Evolutionary conservation across 2,329 filamentous ascomycete genomes (phyloP), one percentile per base, ranked within the genome.

Genomic region (Zymoseptoria pseudotritici): DNA sequence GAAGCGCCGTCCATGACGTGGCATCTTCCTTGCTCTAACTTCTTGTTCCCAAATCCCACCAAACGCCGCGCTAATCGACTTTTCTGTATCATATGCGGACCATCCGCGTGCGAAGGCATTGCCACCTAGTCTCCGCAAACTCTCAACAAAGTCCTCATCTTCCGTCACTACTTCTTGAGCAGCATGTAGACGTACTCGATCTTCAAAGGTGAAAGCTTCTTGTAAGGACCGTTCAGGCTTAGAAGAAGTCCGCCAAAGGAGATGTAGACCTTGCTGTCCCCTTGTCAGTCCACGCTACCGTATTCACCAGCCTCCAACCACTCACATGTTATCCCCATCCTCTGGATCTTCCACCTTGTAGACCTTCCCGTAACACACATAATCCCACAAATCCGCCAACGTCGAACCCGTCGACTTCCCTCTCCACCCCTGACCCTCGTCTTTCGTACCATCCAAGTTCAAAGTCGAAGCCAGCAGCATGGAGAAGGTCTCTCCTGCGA

Each of bases 151-250:
- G 1, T 11, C 36, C 10, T 42, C 17, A 11, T n/a, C 0, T 11
- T 19, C 52, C 9, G 52, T 13, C 26, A 42, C 65, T 67, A 93
- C 86, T 95, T 96, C 85, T 97, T 99, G 68, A 96, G 80, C 62
- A 97, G 82, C 62, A 99, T 83, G 74, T 99, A 99, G 65, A 95
- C 86, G 72, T 96, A 88, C 74, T 99, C 94, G 70, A 97, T 93
- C 69, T 91, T 86, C 71, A 99, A 78, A 26, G 91, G 89, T 36
- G 89, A 95, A 64, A 99, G 84, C 80, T 96, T 97, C 82, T 94
- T 95, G 76, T 96, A 94, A 2, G 94, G 94, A 5, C 95, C 94
- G 71, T 96, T 89, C 58, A 99, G 82, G 69, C 88, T 91, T 78
- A 97, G 87, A 70, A 99, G 78, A 65, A 99, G 79, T 7, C 94